Percentiles rank a stretch among this genome's conserved stretches.
phyloP scores from a whole-genome alignment of 805 yeast genomes.

The Barnettozyma wickerhamii region DNA sequence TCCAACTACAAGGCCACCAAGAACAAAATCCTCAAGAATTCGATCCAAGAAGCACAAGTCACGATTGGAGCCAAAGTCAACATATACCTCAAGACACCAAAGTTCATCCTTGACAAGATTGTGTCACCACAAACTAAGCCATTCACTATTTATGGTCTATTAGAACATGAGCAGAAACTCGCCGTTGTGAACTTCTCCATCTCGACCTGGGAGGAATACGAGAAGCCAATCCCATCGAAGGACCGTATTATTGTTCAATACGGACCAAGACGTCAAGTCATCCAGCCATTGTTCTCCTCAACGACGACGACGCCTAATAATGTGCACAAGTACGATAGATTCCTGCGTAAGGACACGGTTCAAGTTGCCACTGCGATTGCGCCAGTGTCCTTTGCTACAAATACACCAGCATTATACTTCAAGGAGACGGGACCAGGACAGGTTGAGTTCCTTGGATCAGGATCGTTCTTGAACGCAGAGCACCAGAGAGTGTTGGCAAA shows the following conservation, averaged over 20 bases:
- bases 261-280: conserved; percentile 84
- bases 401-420: conserved; percentile 81
- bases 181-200: conserved; percentile 80
- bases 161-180: conserved; percentile 82
- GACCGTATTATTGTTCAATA: conserved; percentile 82
- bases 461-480: conserved; percentile 84
- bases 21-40: conserved; percentile 61
- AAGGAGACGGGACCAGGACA: conserved; percentile 44
- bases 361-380: conserved; percentile 83
- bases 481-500: conserved; percentile 81
- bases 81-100: conserved; percentile 57
- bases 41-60: conserved; percentile 40
- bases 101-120: conserved; percentile 38
- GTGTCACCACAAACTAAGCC: conserved; percentile 43
- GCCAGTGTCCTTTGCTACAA: conserved; percentile 72
- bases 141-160: conserved; percentile 65
- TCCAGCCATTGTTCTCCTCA: conserved; percentile 80
- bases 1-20: conserved; percentile 74
- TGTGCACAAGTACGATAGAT: conserved; percentile 83
- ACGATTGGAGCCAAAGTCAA: conserved; percentile 62
- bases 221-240: conserved; percentile 79
- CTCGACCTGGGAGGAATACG: conserved; percentile 86
- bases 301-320: conserved; percentile 74
- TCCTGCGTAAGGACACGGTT: conserved; percentile 70
- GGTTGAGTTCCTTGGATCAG: conserved; percentile 78